Conservation (phyloP, 2,329 filamentous ascomycete genomes). For the Exophiala sideris region DNA sequence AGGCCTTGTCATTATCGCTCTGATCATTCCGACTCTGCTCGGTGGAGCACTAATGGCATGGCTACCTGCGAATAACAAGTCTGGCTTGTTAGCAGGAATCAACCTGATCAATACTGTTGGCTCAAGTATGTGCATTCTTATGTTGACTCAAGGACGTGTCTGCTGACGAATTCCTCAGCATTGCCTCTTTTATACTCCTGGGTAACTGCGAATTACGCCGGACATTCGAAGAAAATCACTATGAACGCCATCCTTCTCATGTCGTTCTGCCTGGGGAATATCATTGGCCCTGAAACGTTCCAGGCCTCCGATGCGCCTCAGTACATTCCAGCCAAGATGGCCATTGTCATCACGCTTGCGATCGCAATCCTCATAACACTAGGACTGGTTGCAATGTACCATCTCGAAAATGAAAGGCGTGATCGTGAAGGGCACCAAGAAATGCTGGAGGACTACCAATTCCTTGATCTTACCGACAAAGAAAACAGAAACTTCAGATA, state of each 20-base stretch:
- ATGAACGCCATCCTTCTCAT: conserved; percentile 47
- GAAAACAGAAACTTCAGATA: conserved; percentile 31
- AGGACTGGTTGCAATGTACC: conserved; percentile 31
- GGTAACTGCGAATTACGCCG: conserved; percentile 31
- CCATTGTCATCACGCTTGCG: conserved; percentile 39
- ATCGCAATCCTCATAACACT: conserved; percentile 31
- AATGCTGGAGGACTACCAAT: conserved; percentile 28
- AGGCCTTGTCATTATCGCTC: conserved; percentile 41
- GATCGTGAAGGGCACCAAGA: conserved; percentile 26
- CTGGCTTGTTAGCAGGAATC: conserved; percentile 41
- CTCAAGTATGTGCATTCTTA: too few relatives aligned
- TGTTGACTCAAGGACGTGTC: too few relatives aligned
- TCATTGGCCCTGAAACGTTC: conserved; percentile 46
- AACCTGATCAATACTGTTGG: conserved; percentile 41
- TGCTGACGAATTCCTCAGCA: too few relatives aligned
- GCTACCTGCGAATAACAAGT: conserved; percentile 37
- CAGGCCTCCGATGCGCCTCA: conserved; percentile 40
- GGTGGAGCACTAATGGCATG: conserved; percentile 40
- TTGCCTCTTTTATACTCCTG: too few relatives aligned
- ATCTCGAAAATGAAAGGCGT: conserved; percentile 33
- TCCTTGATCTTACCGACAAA: conserved; percentile 34
- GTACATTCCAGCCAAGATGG: conserved; percentile 41
- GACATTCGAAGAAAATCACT: conserved; percentile 51
- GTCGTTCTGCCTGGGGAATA: conserved; percentile 43
- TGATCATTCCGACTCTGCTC: conserved; percentile 47